Evolutionary conservation across 495 filamentous ascomycete species (phyloP), one percentile per base, ranked within the genome.

Genomic region (Aspergillus sclerotioniger): DNA sequence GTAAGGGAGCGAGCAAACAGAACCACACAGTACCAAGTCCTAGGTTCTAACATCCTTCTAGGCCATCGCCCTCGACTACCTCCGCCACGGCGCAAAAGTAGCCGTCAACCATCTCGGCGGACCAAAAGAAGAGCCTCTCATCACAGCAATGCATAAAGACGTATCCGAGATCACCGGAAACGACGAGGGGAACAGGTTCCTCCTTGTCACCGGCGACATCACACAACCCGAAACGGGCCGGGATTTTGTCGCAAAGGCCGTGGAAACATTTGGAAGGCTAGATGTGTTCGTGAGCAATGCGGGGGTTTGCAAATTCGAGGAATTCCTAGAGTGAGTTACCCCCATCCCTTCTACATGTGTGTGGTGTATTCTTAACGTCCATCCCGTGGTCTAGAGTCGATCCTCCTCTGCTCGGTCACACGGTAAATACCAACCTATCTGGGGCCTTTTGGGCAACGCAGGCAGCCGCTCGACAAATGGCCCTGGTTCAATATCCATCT

Each of bases 201-300:
- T 84, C 53, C 76, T 85, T 28, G 73, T 90, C 3, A 61, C 82
- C 0, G 88, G 89, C 12, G 88, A 92, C 65, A 82, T 92, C 10
- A 82, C 83, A 0, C 77, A 84, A 54, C 85, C 87, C 0, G 73
- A 80, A 17, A 91, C 89, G 0, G 85, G 86, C 7, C 65, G 70
- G 2, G 63, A 71, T 1, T 78, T 92, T 13, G 80, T 91, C 19
- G 55, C 73, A 16, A 72, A 76, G 53, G 83, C 85, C 0, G 83
- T 89, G 0, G 66, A 78, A 25, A 62, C 60, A 0, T 96, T 87
- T 63, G 74, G 76, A 0, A 76, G 83, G 1, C 67, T 96, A 0
- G 90, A 96, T 68, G 79, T 95, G 3, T 92, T 92, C 70, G 87
- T 96, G 3, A 88, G 84, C 71, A 96, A 96, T 74, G 92, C 92